phyloP scores from a whole-genome alignment of 805 yeast species.

The Candida orba region DNA sequence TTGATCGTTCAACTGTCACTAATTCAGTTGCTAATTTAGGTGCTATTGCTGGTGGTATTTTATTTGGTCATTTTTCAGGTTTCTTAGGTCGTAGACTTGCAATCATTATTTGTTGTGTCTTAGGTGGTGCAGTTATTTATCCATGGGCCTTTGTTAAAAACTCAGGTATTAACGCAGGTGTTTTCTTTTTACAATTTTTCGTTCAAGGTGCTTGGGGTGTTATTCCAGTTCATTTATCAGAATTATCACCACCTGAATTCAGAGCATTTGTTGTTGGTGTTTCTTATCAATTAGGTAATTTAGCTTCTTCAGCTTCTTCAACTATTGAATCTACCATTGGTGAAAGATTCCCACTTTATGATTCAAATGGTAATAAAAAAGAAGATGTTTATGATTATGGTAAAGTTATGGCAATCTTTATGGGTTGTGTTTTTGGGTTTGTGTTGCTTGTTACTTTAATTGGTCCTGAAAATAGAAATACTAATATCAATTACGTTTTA shows the following conservation, averaged over 20 bases:
- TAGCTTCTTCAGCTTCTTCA: conserved; percentile 58
- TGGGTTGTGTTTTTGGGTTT: conserved; percentile 54
- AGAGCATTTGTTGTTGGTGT: conserved; percentile 58
- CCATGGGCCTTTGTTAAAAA: conserved; percentile 52
- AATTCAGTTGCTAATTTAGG: conserved; percentile 53
- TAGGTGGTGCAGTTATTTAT: conserved; percentile 55
- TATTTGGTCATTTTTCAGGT: conserved; percentile 49
- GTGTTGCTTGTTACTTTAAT: conserved; percentile 41
- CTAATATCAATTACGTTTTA: conserved; percentile 20
- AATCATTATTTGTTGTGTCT: conserved; percentile 42
- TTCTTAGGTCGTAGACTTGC: conserved; percentile 50
- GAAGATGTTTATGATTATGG: conserved; percentile 41
- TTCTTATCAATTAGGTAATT: conserved; percentile 62
- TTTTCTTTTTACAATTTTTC: conserved; percentile 51
- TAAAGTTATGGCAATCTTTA: conserved; percentile 58
- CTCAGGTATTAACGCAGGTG: conserved; percentile 49
- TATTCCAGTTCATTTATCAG: conserved; percentile 53
- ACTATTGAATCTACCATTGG: conserved; percentile 65
- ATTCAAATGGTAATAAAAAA: conserved; percentile 24
- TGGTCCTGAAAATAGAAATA: conserved; percentile 53
- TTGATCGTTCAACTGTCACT: conserved; percentile 44
- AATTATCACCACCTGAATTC: conserved; percentile 55
- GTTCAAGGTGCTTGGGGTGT: conserved; percentile 72
- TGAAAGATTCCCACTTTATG: conserved; percentile 39
- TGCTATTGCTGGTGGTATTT: conserved; percentile 49